Percentiles rank a stretch among this genome's conserved stretches.
Conservation (phyloP, 305 asterid species). For the Andrographis paniculata region DNA sequence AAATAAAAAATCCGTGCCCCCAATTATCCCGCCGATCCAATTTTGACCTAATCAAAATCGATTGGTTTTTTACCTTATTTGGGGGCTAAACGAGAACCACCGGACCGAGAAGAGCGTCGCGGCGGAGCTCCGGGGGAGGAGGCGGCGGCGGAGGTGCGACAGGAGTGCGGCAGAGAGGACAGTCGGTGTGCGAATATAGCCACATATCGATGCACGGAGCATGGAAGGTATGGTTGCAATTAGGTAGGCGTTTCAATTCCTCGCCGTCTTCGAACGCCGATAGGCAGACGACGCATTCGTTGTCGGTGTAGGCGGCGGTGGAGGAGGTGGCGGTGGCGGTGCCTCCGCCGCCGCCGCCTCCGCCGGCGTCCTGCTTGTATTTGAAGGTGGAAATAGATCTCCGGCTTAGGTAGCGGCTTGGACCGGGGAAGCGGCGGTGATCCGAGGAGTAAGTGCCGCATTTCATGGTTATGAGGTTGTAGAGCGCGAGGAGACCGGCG, state of each 20-base stretch:
- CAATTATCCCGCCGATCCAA: too few relatives aligned
- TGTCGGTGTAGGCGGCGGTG: too few relatives aligned
- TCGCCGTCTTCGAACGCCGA: slow-evolving; percentile 47
- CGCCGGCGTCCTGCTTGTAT: not conserved
- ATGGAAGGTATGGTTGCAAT: slow-evolving; percentile 44
- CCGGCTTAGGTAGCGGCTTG: not conserved
- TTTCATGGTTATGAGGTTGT: not conserved
- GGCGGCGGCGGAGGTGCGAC: not conserved
- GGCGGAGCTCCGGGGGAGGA: too few relatives aligned
- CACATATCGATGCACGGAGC: slow-evolving; percentile 51
- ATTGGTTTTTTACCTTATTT: too few relatives aligned
- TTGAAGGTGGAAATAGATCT: not conserved
- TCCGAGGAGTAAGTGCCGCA: not conserved
- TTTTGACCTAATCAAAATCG: too few relatives aligned
- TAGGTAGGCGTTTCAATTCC: slow-evolving; percentile 41
- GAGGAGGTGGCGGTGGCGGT: too few relatives aligned
- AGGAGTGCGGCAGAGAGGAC: slow-evolving; percentile 43
- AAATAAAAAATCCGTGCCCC: too few relatives aligned
- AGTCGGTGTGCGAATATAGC: slow-evolving; percentile 45
- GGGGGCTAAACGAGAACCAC: too few relatives aligned
- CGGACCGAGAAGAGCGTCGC: too few relatives aligned
- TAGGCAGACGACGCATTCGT: slow-evolving; percentile 23
- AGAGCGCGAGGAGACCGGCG: not conserved
- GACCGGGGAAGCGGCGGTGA: not conserved
- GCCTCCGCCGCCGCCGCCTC: not conserved